Base-by-base conservation (phyloP, 2,329 filamentous ascomycete genomes). In the Alternaria sp. region DNA sequence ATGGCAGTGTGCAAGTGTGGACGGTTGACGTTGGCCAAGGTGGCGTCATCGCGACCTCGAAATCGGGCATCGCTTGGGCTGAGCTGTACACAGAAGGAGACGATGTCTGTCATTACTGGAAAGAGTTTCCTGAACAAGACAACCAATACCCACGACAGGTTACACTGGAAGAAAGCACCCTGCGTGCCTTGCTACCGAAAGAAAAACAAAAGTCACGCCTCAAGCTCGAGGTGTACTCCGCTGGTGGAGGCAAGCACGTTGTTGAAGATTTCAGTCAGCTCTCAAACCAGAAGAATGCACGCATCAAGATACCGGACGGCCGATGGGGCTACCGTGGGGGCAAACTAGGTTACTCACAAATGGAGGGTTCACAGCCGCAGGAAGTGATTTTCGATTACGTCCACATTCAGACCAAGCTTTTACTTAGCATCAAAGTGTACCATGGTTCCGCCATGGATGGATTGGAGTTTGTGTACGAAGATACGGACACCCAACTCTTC, bases 391-490 rank as follows among this genome's bases (percentile, higher is more conserved):
- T 96, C 63, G 86, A 90, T 42, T 91, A 89, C 72, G 86, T 89
- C 14, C 65, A 77, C 54, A 74, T 77, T 12, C 86, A 88, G 63
- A 91, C 88, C 32, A 90, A 93, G 64, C 85, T 97, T 30, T 82
- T 98, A 63, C 89, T 88, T 1, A 87, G 87, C 5, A 86, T 97
- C 57, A 86, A 88, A 61, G 84, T 96, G 14, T 96, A 93, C 73
- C 89, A 93, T 69, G 93, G 91, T 2, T 82, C 84, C 59, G 90
- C 90, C 4, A 75, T 98, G 12, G 91, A 96, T 75, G 95, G 95
- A 0, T 79, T 99, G 20, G 94, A 98, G 76, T 98, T 99, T 78
- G 84, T 91, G 60, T 98, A 97, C 74, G 94, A 98, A 72, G 93
- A 98, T 76, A 86, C 87, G 16, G 90, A 91, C 1, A 90, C 85